phyloP scores from a whole-genome alignment of 192 early-diverging fungal genomes.

The Lobosporangium transversale region DNA sequence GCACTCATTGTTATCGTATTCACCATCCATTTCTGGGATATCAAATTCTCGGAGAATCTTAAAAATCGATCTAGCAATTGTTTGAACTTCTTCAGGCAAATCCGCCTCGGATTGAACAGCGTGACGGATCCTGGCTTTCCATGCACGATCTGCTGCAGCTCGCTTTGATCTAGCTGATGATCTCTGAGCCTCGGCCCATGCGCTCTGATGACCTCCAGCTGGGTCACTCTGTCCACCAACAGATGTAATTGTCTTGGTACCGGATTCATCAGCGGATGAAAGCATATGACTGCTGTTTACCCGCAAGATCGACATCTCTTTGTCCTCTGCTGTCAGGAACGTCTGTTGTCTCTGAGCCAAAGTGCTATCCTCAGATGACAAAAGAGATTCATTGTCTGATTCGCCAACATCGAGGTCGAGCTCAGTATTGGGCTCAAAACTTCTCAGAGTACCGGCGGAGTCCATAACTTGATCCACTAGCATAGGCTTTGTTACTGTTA shows the following conservation, averaged over 20 bases:
- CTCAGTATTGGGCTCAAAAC: slow-evolving; percentile 2
- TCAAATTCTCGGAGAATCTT: slow-evolving; percentile 53
- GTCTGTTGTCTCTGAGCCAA: neutral
- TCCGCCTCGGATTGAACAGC: slow-evolving; percentile 40
- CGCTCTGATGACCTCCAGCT: neutral
- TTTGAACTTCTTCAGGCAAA: slow-evolving; percentile 46
- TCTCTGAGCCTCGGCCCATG: neutral
- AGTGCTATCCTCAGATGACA: slow-evolving; percentile 30
- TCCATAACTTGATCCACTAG: slow-evolving; percentile 50
- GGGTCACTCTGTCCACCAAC: neutral
- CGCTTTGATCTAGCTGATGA: neutral
- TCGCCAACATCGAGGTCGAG: slow-evolving; percentile 27
- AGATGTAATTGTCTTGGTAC: slow-evolving; percentile 20
- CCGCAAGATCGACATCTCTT: slow-evolving; percentile 30
- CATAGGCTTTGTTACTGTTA: slow-evolving; percentile 47
- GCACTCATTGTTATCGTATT: neutral
- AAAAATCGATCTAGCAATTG: slow-evolving; percentile 48
- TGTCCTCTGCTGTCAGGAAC: slow-evolving; percentile 15
- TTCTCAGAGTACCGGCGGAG: slow-evolving; percentile 12
- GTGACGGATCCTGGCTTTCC: slow-evolving; percentile 39
- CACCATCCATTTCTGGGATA: slow-evolving; percentile 7
- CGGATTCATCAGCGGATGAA: slow-evolving; percentile 27
- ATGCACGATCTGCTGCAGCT: slow-evolving; percentile 28
- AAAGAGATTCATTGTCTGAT: slow-evolving; percentile 32
- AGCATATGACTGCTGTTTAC: slow-evolving; percentile 42